phyloP scores from a whole-genome alignment of 78 protist genomes.

The Cyanophora paradoxa region DNA sequence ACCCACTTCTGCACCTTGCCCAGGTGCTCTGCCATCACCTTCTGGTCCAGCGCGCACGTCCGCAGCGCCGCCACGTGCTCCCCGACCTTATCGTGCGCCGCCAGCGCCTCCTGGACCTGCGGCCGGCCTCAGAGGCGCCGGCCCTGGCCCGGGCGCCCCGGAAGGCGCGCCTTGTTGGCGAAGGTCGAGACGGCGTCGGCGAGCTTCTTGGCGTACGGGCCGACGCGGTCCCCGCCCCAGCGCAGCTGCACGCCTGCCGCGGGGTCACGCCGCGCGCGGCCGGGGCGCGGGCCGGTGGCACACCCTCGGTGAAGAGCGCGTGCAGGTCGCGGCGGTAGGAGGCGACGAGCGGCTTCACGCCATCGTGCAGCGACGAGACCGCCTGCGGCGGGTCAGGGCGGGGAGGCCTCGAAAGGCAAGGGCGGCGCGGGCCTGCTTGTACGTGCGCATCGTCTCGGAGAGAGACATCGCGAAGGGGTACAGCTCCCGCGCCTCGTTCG shows the following conservation, averaged over 20 bases:
- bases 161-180: too few relatives aligned
- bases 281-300: background rate
- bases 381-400: too few relatives aligned
- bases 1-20: slow-evolving; percentile 54
- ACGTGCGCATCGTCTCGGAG: slow-evolving; percentile 56
- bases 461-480: slow-evolving; percentile 73
- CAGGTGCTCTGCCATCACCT: background rate
- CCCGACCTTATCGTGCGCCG: background rate
- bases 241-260: background rate
- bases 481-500: slow-evolving; percentile 47
- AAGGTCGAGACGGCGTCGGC: slow-evolving; percentile 2
- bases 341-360: slow-evolving; percentile 64
- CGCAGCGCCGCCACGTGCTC: background rate
- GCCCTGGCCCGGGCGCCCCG: too few relatives aligned
- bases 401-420: too few relatives aligned
- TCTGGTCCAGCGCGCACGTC: slow-evolving; percentile 25
- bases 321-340: slow-evolving; percentile 48
- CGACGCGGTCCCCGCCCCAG: background rate
- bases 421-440: slow-evolving; percentile 45
- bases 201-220: slow-evolving; percentile 2
- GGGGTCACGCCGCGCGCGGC: background rate
- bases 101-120: background rate
- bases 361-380: background rate
- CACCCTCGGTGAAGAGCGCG: slow-evolving; percentile 48
- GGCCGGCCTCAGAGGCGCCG: too few relatives aligned